phyloP scores from a whole-genome alignment of 768 basidiomycete genomes.

The Tephrocybe sp. region DNA sequence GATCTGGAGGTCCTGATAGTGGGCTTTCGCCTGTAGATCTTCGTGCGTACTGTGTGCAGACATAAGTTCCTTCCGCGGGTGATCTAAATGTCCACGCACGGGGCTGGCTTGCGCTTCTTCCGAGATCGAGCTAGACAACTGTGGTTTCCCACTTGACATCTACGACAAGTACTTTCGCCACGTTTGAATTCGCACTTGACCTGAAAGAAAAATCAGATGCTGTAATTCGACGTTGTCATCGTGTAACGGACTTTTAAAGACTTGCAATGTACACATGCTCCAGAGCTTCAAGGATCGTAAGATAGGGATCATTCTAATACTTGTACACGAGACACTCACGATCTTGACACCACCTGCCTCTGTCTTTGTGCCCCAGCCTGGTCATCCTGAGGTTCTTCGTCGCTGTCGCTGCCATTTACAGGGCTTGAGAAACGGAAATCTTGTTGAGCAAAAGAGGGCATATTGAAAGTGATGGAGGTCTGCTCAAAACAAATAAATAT shows the following conservation, averaged over 20 bases:
- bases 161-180: constrained; percentile 46
- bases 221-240: neutral
- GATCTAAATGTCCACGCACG: too few species aligned
- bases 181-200: constrained; percentile 51
- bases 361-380: constrained; percentile 3
- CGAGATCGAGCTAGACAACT: constrained; percentile 46
- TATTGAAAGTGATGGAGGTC: neutral
- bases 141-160: constrained; percentile 48
- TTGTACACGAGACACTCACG: constrained; percentile 14
- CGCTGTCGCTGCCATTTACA: constrained; percentile 21
- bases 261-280: constrained; percentile 60
- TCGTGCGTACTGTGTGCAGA: constrained; percentile 49
- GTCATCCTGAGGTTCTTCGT: constrained; percentile 15
- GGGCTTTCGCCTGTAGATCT: constrained; percentile 46
- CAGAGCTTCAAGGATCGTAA: constrained; percentile 31
- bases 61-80: too few species aligned
- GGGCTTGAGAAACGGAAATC: constrained; percentile 18
- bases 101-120: constrained; percentile 59
- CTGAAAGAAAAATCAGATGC: constrained; percentile 24
- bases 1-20: constrained; percentile 46
- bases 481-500: neutral
- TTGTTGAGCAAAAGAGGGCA: neutral
- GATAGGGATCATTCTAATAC: neutral
- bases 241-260: constrained; percentile 45
- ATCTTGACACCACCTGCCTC: constrained; percentile 16